Evolutionary conservation across 805 yeast genomes (phyloP), one percentile per base, ranked within the genome.

Genomic region (Candida alai): DNA sequence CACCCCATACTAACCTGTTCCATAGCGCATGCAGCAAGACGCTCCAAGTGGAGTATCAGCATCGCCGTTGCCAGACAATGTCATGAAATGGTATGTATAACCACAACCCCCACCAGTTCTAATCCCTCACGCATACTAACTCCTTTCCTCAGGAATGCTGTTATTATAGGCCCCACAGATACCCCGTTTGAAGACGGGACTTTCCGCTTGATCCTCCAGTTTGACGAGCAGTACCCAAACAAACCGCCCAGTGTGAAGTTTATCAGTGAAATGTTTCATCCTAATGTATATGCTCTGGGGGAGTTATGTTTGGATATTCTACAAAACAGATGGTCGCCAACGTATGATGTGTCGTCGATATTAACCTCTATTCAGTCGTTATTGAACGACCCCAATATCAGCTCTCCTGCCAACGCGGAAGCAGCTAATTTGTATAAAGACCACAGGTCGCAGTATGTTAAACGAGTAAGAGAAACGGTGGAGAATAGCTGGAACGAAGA

Each of bases 161-260:
- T 93, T 39, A 93, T 93, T 42, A 89, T 93, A 37, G 98, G 98
- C 0, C 98, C 98, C 1, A 80, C 90, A 17, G 97, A 88, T 44
- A 93, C 98, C 0, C 97, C 98, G 3, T 93, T 87, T 55, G 98
- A 93, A 58, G 98, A 93, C 54, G 98, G 98, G 10, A 93, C 97
- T 0, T 93, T 93, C 61, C 74, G 95, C 39, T 68, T 93, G 41
- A 72, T 79, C 35, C 60, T 93, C 47, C 90, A 85, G 49, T 93
- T 93, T 56, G 96, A 88, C 56, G 98, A 93, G 63, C 96, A 88
- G 54, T 93, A 93, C 52, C 98, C 98, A 4, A 89, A 90, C 52
- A 93, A 93, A 52, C 97, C 98, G 15, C 98, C 98, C 2, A 69
- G 74, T 37, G 98, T 93, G 28, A 83, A 85, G 56, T 93, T 93